These are phyloP conservation scores for Cardamine occulta DNA, from an alignment of 345 rosid genomes.

Conservation along the genomic window DNA sequence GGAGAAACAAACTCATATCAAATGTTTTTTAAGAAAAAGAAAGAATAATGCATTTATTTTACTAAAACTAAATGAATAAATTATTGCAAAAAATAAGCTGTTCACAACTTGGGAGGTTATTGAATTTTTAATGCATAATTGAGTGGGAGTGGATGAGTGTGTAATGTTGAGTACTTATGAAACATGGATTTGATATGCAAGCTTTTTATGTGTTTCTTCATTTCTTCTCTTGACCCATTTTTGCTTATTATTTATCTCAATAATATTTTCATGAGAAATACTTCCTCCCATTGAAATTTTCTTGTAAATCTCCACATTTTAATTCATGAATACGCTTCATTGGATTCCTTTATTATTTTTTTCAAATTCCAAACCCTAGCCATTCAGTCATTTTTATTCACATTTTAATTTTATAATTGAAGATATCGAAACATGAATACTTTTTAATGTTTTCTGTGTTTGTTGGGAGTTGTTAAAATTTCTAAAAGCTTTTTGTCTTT, in stretches of 20 bases:
- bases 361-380: background rate
- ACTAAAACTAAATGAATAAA: background rate
- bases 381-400: background rate
- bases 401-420: background rate
- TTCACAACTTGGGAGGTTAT: conserved; percentile 31
- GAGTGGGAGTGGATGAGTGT: conserved; percentile 41
- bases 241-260: conserved; percentile 22
- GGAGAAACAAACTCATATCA: background rate
- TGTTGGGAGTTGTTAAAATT: background rate
- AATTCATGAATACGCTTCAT: conserved; percentile 9
- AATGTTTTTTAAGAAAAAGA: background rate
- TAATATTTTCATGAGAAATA: background rate
- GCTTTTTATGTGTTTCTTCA: conserved; percentile 8
- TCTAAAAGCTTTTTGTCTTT: background rate
- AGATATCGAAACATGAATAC: background rate
- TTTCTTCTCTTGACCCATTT: conserved; percentile 20
- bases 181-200: conserved; percentile 45
- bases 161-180: conserved; percentile 42
- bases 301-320: background rate
- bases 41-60: background rate
- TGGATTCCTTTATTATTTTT: conserved; percentile 12
- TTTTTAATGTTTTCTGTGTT: background rate
- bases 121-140: background rate
- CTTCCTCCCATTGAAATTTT: conserved; percentile 2
- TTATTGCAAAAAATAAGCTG: conserved; percentile 20